Percentiles rank a stretch among this genome's conserved stretches.
Evolutionary conservation across 495 filamentous ascomycete species (phyloP).

Genomic region (Echria macrotheca): DNA sequence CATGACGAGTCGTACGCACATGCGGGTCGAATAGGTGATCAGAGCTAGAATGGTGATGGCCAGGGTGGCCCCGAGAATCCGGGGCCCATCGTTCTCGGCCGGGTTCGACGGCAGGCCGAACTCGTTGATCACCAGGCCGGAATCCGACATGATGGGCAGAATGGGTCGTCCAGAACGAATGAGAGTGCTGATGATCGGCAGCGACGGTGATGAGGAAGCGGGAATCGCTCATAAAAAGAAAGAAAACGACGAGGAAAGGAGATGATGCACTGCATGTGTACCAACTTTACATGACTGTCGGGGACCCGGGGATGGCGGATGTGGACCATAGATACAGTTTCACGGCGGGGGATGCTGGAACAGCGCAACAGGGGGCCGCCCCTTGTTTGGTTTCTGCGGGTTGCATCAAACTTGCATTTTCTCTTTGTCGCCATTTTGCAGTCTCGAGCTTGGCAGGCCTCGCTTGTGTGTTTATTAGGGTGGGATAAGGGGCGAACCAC

Average conservation of each 20-base stretch:
- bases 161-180: background rate
- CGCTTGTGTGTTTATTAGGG: no score
- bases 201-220: no score
- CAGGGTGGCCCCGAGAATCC: constrained; percentile 36
- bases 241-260: background rate
- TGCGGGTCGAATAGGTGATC: constrained; percentile 23
- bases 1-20: constrained; percentile 43
- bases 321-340: background rate
- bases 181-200: no score
- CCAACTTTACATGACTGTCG: background rate
- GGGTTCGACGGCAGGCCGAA: constrained; percentile 13
- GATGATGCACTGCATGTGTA: background rate
- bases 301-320: background rate
- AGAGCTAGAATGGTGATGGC: constrained; percentile 33
- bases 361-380: no score
- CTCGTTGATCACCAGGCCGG: constrained; percentile 1
- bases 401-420: background rate
- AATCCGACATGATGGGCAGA: constrained; percentile 7
- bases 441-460: no score
- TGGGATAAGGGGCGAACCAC: background rate
- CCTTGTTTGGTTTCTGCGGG: background rate
- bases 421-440: no score
- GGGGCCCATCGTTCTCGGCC: constrained; percentile 35
- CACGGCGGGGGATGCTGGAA: background rate
- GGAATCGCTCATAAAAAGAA: background rate